A percentile compares a stretch with the other conserved stretches of the same genome.
phyloP scores from a whole-genome alignment of 2,329 filamentous ascomycete genomes.

The Plectosphaerella cucumerina region DNA sequence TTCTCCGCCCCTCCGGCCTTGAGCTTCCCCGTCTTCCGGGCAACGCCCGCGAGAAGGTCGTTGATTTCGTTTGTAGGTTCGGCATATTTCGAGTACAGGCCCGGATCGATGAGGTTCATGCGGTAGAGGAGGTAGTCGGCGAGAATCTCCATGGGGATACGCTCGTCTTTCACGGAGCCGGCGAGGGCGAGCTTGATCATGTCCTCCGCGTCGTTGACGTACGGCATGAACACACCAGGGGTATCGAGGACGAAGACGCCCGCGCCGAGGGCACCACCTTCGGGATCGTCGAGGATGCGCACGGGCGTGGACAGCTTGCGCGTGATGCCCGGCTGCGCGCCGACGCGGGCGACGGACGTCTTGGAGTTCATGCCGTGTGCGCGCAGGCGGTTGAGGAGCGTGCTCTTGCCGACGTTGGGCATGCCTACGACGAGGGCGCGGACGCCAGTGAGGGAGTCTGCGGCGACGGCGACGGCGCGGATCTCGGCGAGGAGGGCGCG shows the following conservation, averaged over 20 bases:
- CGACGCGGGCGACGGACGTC: constrained; percentile 72
- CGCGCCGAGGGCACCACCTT: constrained; percentile 30
- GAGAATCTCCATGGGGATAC: constrained; percentile 72
- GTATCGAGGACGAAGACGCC: constrained; percentile 87
- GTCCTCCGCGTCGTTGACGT: constrained; percentile 75
- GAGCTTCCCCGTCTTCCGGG: constrained; percentile 70
- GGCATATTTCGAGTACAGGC: constrained; percentile 58
- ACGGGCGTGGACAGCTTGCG: constrained; percentile 79
- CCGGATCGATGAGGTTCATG: constrained; percentile 65
- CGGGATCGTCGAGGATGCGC: constrained; percentile 54
- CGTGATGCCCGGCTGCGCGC: constrained; percentile 84
- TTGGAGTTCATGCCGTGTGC: constrained; percentile 53
- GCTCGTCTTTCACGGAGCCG: constrained; percentile 83
- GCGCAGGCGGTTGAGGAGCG: constrained; percentile 84
- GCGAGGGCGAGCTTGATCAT: constrained; percentile 96
- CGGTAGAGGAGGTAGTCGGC: constrained; percentile 89
- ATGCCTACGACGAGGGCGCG: constrained; percentile 89
- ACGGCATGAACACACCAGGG: constrained; percentile 92
- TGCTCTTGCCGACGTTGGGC: constrained; percentile 96
- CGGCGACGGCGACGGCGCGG: constrained; percentile 21
- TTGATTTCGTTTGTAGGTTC: constrained; percentile 81
- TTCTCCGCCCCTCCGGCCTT: constrained; percentile 68
- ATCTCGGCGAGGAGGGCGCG: constrained; percentile 32
- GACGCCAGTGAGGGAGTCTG: constrained; percentile 69
- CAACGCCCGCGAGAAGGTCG: constrained; percentile 66